phyloP scores from a whole-genome alignment of 495 filamentous ascomycete species.

The Daldinia childiae region DNA sequence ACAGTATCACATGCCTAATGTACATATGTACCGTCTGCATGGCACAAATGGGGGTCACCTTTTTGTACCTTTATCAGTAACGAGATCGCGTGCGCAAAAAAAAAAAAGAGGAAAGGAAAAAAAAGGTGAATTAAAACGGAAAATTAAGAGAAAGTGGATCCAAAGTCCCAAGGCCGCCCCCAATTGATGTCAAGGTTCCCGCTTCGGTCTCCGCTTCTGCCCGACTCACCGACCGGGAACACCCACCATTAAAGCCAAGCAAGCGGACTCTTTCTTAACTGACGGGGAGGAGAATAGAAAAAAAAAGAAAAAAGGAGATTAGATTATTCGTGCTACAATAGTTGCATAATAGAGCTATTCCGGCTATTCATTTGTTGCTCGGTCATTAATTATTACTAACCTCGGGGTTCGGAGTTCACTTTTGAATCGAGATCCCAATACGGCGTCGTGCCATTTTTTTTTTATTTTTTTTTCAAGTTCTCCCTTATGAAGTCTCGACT shows the following conservation, averaged over 20 bases:
- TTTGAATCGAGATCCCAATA: conserved; percentile 9
- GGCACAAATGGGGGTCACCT: conserved; percentile 2
- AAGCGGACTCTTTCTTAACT: neutral
- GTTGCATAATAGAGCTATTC: neutral
- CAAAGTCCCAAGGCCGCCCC: conserved; percentile 5
- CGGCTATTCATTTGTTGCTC: neutral
- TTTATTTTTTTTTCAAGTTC: neutral
- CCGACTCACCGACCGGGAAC: conserved; percentile 33
- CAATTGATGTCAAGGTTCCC: neutral
- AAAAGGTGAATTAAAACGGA: conserved; percentile 2
- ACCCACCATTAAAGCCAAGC: neutral
- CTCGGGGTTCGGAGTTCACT: conserved; percentile 33
- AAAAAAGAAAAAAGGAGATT: neutral
- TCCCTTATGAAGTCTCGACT: conserved; percentile 4
- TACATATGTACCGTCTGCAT: neutral
- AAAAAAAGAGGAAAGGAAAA: neutral
- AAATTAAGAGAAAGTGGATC: conserved; percentile 13
- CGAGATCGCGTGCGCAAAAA: conserved; percentile 29
- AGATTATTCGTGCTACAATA: neutral
- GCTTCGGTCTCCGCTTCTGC: conserved; percentile 27
- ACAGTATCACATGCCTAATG: neutral
- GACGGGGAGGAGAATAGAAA: neutral
- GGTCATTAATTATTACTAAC: neutral
- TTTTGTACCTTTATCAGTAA: neutral
- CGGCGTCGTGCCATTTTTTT: conserved; percentile 16